Conservation (phyloP, 2,329 filamentous ascomycete genomes). For the Chaetomium globosum region DNA sequence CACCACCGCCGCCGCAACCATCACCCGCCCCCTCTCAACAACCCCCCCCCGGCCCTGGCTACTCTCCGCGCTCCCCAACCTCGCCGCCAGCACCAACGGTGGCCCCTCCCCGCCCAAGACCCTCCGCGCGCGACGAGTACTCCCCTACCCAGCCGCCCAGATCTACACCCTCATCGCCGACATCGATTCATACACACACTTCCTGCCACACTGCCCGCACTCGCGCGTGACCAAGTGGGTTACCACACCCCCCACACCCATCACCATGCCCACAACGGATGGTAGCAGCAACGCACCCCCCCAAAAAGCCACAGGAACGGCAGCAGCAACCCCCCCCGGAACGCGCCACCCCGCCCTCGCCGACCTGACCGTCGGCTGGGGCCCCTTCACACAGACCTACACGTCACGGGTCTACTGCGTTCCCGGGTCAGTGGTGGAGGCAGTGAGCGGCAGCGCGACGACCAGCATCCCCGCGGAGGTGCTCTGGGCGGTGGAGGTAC, state of each 20-base stretch:
- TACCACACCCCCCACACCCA: not conserved
- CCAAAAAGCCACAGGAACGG: not conserved
- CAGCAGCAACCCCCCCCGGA: not conserved
- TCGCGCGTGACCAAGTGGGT: conserved; percentile 79
- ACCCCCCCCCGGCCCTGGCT: conserved; percentile 23
- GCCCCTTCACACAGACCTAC: conserved; percentile 80
- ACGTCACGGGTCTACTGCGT: conserved; percentile 78
- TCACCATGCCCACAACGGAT: conserved; percentile 28
- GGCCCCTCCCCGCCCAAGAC: conserved; percentile 53
- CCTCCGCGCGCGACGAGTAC: conserved; percentile 71
- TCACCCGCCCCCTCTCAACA: conserved; percentile 9
- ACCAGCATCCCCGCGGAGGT: conserved; percentile 49
- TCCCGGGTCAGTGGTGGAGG: conserved; percentile 72
- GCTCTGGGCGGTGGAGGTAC: conserved; percentile 39
- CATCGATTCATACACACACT: conserved; percentile 78
- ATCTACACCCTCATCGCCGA: conserved; percentile 89
- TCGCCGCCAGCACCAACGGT: conserved; percentile 27
- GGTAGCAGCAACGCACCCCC: conserved; percentile 50
- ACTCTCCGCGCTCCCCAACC: conserved; percentile 27
- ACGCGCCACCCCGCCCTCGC: conserved; percentile 66
- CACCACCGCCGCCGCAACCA: not conserved
- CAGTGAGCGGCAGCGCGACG: conserved; percentile 64
- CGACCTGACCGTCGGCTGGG: conserved; percentile 82
- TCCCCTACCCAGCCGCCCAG: conserved; percentile 70
- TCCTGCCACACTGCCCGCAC: conserved; percentile 87